phyloP scores from a whole-genome alignment of 805 yeast genomes.

The Metschnikowia rubicola region DNA sequence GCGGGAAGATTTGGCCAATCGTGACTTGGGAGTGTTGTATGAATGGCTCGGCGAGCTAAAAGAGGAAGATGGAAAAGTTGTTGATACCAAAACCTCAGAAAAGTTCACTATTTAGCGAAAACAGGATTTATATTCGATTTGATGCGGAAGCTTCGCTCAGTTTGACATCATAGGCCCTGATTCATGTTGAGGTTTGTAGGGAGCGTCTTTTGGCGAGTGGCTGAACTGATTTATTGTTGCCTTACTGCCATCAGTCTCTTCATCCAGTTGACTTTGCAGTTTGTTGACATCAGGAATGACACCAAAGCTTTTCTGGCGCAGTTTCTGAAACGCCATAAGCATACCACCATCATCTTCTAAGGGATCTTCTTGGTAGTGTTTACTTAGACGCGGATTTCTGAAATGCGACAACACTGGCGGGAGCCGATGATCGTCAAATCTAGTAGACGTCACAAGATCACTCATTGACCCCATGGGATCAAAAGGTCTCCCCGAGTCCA shows the following conservation, averaged over 20 bases:
- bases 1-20: conserved; percentile 35
- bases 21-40: conserved; percentile 41
- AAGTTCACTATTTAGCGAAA: conserved; percentile 8
- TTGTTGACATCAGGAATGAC: conserved; percentile 8
- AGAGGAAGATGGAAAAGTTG: conserved; percentile 15
- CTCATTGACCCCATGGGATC: conserved; percentile 12
- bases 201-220: conserved; percentile 1
- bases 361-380: conserved; percentile 15
- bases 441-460: conserved; percentile 14
- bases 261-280: conserved; percentile 9
- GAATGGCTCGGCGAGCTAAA: conserved; percentile 42
- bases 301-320: conserved; percentile 17
- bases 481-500: conserved; percentile 5
- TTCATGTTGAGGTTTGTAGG: neutral
- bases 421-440: conserved; percentile 9
- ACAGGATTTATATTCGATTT: neutral
- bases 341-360: neutral
- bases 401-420: conserved; percentile 8
- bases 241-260: conserved; percentile 8
- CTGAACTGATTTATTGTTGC: conserved; percentile 9
- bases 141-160: neutral
- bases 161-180: conserved; percentile 1
- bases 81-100: conserved; percentile 16
- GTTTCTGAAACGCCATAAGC: neutral
- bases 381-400: conserved; percentile 17